Percentiles rank a stretch among this genome's conserved stretches.
phyloP scores from a whole-genome alignment of 768 basidiomycete genomes.

The Coprinopsis marcescibilis region DNA sequence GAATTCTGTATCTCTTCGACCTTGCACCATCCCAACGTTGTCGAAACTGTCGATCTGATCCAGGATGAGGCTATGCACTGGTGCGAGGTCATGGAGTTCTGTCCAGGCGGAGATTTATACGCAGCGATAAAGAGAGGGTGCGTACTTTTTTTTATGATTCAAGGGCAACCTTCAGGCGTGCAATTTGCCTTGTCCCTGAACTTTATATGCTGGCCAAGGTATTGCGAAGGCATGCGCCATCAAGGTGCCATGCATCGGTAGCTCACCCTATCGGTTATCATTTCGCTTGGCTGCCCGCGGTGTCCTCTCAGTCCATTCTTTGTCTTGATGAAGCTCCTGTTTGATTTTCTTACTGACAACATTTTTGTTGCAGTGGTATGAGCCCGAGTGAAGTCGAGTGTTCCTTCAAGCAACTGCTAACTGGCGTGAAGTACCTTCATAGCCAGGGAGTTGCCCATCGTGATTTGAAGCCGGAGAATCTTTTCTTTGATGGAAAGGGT shows the following conservation, averaged over 20 bases:
- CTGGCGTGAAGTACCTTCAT: constrained; percentile 86
- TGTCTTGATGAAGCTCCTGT: background rate
- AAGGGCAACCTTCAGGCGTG: no score
- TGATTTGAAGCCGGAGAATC: constrained; percentile 96
- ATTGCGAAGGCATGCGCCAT: background rate
- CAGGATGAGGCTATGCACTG: constrained; percentile 95
- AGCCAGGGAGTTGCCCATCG: constrained; percentile 97
- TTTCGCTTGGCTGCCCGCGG: background rate
- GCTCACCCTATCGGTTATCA: background rate
- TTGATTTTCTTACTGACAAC: background rate
- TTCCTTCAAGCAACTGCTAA: constrained; percentile 94
- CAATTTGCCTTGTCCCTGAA: no score
- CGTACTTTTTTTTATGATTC: constrained; percentile 17
- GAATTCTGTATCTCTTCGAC: constrained; percentile 99
- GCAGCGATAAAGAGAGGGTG: constrained; percentile 97
- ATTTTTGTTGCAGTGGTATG: constrained; percentile 47
- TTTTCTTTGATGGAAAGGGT: constrained; percentile 89
- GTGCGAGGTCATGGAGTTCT: constrained; percentile 99
- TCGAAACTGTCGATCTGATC: constrained; percentile 98
- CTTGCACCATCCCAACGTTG: constrained; percentile 87
- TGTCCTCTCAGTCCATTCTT: background rate
- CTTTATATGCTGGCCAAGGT: constrained; percentile 1
- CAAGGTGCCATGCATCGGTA: background rate
- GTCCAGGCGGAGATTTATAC: constrained; percentile 96
- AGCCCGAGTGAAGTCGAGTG: constrained; percentile 90